Evolutionary conservation across 1,284 basidiomycete genomes (phyloP).

Genomic region (Phellinidium pouzarii): DNA sequence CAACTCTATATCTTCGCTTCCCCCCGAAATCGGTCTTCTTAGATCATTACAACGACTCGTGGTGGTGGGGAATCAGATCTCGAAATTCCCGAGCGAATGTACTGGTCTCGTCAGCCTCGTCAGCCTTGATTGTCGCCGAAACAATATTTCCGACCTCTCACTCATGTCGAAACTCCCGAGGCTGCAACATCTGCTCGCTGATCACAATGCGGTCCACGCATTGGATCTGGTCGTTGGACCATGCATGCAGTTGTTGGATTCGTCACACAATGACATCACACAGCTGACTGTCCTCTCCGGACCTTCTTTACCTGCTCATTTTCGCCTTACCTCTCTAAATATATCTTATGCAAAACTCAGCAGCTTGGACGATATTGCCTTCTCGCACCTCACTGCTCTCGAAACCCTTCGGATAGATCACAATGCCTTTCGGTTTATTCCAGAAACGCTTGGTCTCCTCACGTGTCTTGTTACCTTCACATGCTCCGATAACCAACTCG

Average conservation of each 20-base stretch:
- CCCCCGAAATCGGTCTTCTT: conserved; percentile 74
- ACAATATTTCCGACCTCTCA: conserved; percentile 72
- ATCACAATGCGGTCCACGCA: conserved; percentile 77
- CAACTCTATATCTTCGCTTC: conserved; percentile 82
- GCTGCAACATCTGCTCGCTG: conserved; percentile 64
- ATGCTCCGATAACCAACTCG: conserved; percentile 87
- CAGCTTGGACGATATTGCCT: conserved; percentile 67
- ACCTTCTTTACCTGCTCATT: conserved; percentile 46
- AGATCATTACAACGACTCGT: conserved; percentile 69
- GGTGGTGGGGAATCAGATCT: conserved; percentile 84
- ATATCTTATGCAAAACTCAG: conserved; percentile 90
- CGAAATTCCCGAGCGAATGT: conserved; percentile 68
- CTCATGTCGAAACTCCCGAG: conserved; percentile 65
- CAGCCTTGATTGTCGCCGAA: conserved; percentile 78
- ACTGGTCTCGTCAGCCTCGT: conserved; percentile 56
- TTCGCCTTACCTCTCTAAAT: conserved; percentile 75
- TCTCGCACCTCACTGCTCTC: conserved; percentile 72
- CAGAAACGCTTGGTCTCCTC: conserved; percentile 75
- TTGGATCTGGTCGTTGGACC: conserved; percentile 73
- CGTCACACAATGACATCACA: conserved; percentile 80
- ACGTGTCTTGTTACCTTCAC: conserved; percentile 68
- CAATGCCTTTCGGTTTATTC: conserved; percentile 84
- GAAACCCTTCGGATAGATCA: conserved; percentile 71
- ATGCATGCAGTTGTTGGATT: conserved; percentile 53
- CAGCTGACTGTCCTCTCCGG: conserved; percentile 64